phyloP scores from a whole-genome alignment of 176 grass and related monocot species.

The Cenchrus fungigraminus region DNA sequence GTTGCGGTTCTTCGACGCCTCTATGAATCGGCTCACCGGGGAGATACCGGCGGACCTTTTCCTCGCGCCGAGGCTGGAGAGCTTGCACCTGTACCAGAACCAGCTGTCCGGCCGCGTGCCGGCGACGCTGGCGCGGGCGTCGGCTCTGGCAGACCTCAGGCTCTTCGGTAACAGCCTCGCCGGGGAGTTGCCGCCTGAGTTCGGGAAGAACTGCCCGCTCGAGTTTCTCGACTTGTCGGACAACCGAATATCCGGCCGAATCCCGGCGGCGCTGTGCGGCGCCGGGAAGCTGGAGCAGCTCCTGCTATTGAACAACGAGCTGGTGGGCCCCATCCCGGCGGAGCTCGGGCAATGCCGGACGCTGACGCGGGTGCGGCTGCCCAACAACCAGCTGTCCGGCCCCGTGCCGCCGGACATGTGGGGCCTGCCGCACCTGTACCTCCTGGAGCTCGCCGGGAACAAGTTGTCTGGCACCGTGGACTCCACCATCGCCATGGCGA shows the following conservation, averaged over 20 bases:
- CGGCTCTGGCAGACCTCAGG: constrained; percentile 52
- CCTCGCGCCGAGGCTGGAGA: constrained; percentile 60
- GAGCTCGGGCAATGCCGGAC: constrained; percentile 66
- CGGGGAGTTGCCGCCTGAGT: constrained; percentile 57
- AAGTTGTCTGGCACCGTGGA: constrained; percentile 58
- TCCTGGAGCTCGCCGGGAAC: constrained; percentile 74
- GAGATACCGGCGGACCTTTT: constrained; percentile 67
- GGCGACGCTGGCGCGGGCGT: constrained; percentile 31
- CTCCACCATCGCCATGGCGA: constrained; percentile 45
- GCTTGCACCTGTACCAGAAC: constrained; percentile 73
- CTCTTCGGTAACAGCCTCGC: constrained; percentile 67
- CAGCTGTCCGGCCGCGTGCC: constrained; percentile 56
- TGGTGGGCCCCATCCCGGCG: constrained; percentile 56
- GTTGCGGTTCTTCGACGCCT: constrained; percentile 63
- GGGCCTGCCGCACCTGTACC: constrained; percentile 66
- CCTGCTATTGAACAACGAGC: constrained; percentile 68
- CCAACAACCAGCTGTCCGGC: constrained; percentile 69
- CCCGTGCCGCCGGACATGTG: constrained; percentile 60
- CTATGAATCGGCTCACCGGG: constrained; percentile 67
- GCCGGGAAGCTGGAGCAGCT: constrained; percentile 58
- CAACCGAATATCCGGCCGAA: constrained; percentile 62
- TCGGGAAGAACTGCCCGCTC: constrained; percentile 64
- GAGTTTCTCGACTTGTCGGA: constrained; percentile 65
- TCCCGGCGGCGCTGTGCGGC: constrained; percentile 63
- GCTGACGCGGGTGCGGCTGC: constrained; percentile 59